Percentiles rank a stretch among this genome's conserved stretches.
These are phyloP conservation scores for Penicillium coprophilum DNA, from an alignment of 495 filamentous ascomycete genomes.

Conservation along the genomic window DNA sequence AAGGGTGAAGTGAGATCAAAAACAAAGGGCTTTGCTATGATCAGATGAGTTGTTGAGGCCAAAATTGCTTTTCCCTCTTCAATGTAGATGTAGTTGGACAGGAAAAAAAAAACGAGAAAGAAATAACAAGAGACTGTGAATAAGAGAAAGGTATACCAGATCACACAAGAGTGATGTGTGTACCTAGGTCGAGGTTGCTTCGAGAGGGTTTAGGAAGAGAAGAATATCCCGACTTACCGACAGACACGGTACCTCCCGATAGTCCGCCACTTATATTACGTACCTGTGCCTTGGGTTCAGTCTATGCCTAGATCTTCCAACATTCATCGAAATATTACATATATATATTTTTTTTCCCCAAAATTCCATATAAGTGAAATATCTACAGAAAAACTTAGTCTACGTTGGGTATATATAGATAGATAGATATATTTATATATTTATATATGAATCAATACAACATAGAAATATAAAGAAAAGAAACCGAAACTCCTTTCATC, in stretches of 20 bases:
- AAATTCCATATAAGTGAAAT: background rate
- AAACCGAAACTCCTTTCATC: slow-evolving; percentile 7
- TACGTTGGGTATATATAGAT: too few species aligned
- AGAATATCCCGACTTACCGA: slow-evolving; percentile 30
- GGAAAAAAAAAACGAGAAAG: background rate
- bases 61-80: background rate
- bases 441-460: background rate
- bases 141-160: background rate
- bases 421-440: too few species aligned
- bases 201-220: slow-evolving; percentile 9
- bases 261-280: slow-evolving; percentile 7
- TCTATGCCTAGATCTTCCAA: background rate
- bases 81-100: background rate
- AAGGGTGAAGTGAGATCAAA: background rate
- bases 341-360: background rate
- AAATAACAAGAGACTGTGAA: background rate
- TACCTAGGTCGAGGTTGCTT: slow-evolving; percentile 1
- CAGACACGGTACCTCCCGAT: slow-evolving; percentile 33
- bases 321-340: background rate
- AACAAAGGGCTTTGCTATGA: background rate
- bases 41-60: background rate
- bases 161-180: background rate
- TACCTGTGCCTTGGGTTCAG: background rate
- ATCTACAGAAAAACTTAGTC: background rate
- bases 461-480: background rate